Percentiles rank a stretch among this genome's conserved stretches.
phyloP scores from a whole-genome alignment of 2,329 filamentous ascomycete genomes.

The Pseudocercospora eumusae region DNA sequence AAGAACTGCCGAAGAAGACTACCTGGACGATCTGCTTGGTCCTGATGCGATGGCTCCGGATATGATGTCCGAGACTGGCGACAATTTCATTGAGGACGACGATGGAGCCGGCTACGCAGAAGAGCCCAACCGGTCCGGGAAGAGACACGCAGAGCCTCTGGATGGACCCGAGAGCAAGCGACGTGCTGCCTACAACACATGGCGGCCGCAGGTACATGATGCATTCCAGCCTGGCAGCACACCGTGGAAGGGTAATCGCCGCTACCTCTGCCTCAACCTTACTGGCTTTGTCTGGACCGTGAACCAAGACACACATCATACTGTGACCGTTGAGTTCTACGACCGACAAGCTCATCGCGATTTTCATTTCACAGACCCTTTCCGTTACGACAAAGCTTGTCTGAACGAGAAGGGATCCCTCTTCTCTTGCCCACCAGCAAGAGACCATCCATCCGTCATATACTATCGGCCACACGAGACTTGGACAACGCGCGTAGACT shows the following conservation, averaged over 20 bases:
- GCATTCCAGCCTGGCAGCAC: conserved; percentile 93
- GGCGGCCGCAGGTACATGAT: conserved; percentile 71
- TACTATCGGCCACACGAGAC: conserved; percentile 97
- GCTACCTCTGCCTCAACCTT: conserved; percentile 90
- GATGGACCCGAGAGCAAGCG: conserved; percentile 55
- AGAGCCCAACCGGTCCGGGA: conserved; percentile 63
- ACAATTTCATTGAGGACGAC: conserved; percentile 91
- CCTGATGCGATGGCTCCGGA: conserved; percentile 61
- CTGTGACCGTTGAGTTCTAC: conserved; percentile 95
- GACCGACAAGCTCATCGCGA: conserved; percentile 89
- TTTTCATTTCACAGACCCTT: conserved; percentile 97
- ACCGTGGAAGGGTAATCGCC: conserved; percentile 90
- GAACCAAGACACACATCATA: conserved; percentile 84
- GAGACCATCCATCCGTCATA: conserved; percentile 72
- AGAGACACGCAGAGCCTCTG: conserved; percentile 51
- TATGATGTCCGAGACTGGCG: conserved; percentile 61
- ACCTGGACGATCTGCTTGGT: conserved; percentile 78
- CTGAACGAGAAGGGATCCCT: conserved; percentile 79
- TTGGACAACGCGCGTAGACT: conserved; percentile 88
- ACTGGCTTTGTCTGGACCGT: conserved; percentile 97
- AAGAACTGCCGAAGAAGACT: conserved; percentile 64
- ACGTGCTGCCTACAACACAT: conserved; percentile 49
- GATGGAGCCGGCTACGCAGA: conserved; percentile 87
- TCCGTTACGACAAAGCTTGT: conserved; percentile 93
- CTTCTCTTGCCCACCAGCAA: conserved; percentile 74